Conservation (phyloP, 2,329 filamentous ascomycete species). For the Cytospora piceae region DNA sequence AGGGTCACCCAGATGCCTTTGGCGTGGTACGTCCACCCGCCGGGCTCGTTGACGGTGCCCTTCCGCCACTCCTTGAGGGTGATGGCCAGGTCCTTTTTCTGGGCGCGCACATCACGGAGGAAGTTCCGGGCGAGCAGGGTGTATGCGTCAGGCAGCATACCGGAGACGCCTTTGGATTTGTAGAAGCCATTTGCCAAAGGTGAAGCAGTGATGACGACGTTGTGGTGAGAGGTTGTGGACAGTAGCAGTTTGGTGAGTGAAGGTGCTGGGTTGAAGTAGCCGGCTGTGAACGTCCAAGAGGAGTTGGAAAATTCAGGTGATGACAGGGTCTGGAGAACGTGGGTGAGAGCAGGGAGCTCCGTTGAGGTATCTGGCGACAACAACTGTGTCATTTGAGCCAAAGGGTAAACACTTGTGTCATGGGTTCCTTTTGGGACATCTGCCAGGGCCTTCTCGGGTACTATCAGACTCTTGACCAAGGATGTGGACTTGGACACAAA, state of each 20-base stretch:
- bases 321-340: conserved; percentile 71
- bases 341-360: conserved; percentile 80
- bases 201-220: conserved; percentile 88
- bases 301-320: conserved; percentile 66
- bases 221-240: conserved; percentile 67
- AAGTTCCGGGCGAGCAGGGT: conserved; percentile 86
- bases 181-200: conserved; percentile 97
- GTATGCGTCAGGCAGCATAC: conserved; percentile 89
- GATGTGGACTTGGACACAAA: conserved; percentile 73
- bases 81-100: conserved; percentile 59
- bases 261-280: conserved; percentile 96
- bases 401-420: conserved; percentile 80
- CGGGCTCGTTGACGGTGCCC: conserved; percentile 78
- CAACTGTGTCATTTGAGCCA: conserved; percentile 86
- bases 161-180: conserved; percentile 82
- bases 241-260: conserved; percentile 81
- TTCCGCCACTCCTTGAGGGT: conserved; percentile 84
- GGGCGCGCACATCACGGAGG: conserved; percentile 59
- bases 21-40: conserved; percentile 96
- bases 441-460: conserved; percentile 46
- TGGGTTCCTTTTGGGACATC: conserved; percentile 31
- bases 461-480: conserved; percentile 68
- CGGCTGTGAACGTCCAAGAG: conserved; percentile 94
- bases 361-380: conserved; percentile 81
- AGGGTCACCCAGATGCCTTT: conserved; percentile 93